Evolutionary conservation across 495 filamentous ascomycete species (phyloP).

Genomic region (Geopyxis carbonaria): DNA sequence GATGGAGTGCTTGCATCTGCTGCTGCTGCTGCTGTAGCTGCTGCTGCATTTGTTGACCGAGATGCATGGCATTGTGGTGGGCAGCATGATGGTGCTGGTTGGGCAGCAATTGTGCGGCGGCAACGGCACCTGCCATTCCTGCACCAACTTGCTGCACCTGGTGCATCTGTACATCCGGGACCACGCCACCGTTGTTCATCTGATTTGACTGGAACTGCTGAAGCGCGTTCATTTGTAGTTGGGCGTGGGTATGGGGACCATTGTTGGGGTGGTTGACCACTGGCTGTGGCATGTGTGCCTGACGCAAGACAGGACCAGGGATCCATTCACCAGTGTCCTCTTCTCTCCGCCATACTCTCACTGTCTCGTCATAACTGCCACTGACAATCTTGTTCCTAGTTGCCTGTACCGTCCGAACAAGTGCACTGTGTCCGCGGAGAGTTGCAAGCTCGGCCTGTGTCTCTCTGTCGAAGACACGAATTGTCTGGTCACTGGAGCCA

Average conservation of each 20-base stretch:
- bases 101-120: constrained; percentile 16
- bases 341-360: constrained; percentile 84
- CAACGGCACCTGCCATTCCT: constrained; percentile 16
- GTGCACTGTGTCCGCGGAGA: constrained; percentile 56
- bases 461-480: constrained; percentile 78
- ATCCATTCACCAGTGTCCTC: constrained; percentile 59
- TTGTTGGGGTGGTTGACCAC: constrained; percentile 1
- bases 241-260: constrained; percentile 5
- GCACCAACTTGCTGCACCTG: constrained; percentile 18
- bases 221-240: constrained; percentile 3
- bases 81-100: too few species aligned
- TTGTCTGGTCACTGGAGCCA: constrained; percentile 85
- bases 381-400: constrained; percentile 76
- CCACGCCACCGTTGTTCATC: constrained; percentile 10
- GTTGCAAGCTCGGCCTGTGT: constrained; percentile 77
- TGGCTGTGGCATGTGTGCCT: constrained; percentile 28
- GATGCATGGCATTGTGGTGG: too few species aligned
- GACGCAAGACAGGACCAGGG: constrained; percentile 49
- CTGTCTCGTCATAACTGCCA: constrained; percentile 86
- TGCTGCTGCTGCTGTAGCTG: constrained; percentile 7
- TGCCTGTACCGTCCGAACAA: constrained; percentile 86
- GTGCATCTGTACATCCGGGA: constrained; percentile 17
- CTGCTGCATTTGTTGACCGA: too few species aligned
- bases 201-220: constrained; percentile 2
- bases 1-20: constrained; percentile 2